phyloP scores from a whole-genome alignment of 441 rosid genomes.

The Erodium moschatum region DNA sequence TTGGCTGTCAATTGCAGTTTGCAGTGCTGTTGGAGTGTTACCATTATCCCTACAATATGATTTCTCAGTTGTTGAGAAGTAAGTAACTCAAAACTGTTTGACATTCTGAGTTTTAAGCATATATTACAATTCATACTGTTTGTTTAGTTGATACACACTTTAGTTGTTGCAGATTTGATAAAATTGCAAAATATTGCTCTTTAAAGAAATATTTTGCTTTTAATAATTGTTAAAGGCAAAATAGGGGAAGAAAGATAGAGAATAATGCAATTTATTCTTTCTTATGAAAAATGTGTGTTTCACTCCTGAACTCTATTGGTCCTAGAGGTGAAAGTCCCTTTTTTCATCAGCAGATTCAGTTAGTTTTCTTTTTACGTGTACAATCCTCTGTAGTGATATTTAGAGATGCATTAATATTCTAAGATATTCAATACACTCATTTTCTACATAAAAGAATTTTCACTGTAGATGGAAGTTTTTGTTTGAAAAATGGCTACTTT shows the following conservation, averaged over 20 bases:
- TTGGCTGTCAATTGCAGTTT: slow-evolving; percentile 48
- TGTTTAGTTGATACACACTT: neutral
- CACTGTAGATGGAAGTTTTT: neutral
- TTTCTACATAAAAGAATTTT: neutral
- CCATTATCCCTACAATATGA: slow-evolving; percentile 92
- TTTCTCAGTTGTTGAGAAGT: slow-evolving; percentile 78
- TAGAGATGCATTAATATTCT: neutral
- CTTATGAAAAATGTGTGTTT: neutral
- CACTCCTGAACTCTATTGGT: neutral
- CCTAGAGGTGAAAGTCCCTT: neutral
- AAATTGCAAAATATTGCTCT: neutral
- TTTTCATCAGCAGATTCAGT: neutral
- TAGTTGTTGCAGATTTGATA: neutral
- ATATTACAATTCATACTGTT: neutral
- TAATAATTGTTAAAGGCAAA: neutral
- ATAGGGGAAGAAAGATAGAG: neutral
- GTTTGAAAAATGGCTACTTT: neutral
- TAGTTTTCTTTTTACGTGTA: neutral
- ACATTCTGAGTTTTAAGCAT: neutral
- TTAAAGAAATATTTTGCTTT: neutral
- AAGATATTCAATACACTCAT: neutral
- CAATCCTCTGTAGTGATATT: neutral
- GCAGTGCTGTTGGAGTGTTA: slow-evolving; percentile 96
- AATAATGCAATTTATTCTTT: neutral
- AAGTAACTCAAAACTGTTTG: slow-evolving; percentile 34